Evolutionary conservation across 306 rosid species (phyloP).

Genomic region (Medicago arabica): DNA sequence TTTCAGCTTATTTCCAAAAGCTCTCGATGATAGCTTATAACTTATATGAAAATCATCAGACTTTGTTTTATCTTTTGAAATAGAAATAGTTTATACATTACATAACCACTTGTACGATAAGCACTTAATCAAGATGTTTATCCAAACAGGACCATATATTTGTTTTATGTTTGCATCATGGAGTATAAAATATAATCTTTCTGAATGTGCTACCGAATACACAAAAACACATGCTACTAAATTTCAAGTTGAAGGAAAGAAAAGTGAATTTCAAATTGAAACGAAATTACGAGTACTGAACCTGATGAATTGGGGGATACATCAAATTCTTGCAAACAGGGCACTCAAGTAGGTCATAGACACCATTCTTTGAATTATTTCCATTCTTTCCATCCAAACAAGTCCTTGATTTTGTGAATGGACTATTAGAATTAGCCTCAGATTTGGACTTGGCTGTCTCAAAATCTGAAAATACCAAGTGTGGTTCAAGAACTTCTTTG

Average conservation of each 20-base stretch:
- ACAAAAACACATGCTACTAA: background rate
- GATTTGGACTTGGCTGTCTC: conserved; percentile 59
- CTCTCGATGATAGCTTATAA: too few relatives aligned
- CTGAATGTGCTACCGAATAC: background rate
- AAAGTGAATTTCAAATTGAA: background rate
- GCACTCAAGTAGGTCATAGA: conserved; percentile 86
- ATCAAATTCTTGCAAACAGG: conserved; percentile 82
- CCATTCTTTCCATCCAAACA: conserved; percentile 62
- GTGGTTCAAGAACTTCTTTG: conserved; percentile 71
- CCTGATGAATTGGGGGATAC: conserved; percentile 99
- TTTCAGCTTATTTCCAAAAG: too few relatives aligned
- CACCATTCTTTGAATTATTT: conserved; percentile 70
- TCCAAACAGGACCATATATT: background rate
- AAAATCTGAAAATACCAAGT: conserved; percentile 55
- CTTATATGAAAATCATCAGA: too few relatives aligned
- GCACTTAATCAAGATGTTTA: too few relatives aligned
- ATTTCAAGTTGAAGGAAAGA: background rate
- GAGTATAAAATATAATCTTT: background rate
- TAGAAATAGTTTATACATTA: too few relatives aligned
- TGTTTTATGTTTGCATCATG: conserved; percentile 7
- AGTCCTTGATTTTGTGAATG: conserved; percentile 46
- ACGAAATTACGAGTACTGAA: conserved; percentile 40
- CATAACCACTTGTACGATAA: too few relatives aligned
- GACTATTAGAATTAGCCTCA: conserved; percentile 52
- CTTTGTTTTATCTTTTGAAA: too few relatives aligned